Conservation (phyloP, 768 basidiomycete species). For the Hypsizygus marmoreus region DNA sequence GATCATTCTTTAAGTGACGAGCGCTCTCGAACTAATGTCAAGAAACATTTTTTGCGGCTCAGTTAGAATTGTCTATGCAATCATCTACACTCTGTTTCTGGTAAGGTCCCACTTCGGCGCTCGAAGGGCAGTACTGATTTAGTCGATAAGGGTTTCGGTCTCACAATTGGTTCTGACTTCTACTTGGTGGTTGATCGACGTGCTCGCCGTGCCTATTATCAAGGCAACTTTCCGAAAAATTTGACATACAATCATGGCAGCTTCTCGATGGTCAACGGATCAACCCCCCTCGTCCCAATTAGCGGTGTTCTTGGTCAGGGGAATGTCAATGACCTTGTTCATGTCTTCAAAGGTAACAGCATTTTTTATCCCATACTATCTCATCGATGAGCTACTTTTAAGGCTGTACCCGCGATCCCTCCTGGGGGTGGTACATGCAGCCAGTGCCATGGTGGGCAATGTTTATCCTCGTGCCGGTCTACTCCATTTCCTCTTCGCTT, state of each 20-base stretch:
- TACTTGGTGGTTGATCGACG: constrained; percentile 69
- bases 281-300: constrained; percentile 34
- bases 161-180: constrained; percentile 82
- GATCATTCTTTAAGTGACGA: constrained; percentile 54
- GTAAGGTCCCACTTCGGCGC: constrained; percentile 34
- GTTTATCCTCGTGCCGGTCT: constrained; percentile 74
- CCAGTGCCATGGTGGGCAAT: constrained; percentile 83
- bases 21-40: constrained; percentile 79
- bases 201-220: constrained; percentile 54
- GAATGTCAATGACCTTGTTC: constrained; percentile 35
- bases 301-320: constrained; percentile 50
- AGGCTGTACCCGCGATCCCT: constrained; percentile 77
- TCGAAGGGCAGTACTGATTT: background rate
- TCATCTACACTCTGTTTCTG: constrained; percentile 83
- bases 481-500: constrained; percentile 72
- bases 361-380: background rate
- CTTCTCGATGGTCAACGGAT: constrained; percentile 52
- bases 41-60: constrained; percentile 80
- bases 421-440: constrained; percentile 78
- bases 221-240: constrained; percentile 38
- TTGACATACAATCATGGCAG: constrained; percentile 55
- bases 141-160: constrained; percentile 73
- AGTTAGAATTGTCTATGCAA: constrained; percentile 82
- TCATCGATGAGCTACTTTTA: constrained; percentile 23
- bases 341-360: constrained; percentile 50